Conservation (phyloP, 179 eudicot genomes). For the Camellia oleifera region DNA sequence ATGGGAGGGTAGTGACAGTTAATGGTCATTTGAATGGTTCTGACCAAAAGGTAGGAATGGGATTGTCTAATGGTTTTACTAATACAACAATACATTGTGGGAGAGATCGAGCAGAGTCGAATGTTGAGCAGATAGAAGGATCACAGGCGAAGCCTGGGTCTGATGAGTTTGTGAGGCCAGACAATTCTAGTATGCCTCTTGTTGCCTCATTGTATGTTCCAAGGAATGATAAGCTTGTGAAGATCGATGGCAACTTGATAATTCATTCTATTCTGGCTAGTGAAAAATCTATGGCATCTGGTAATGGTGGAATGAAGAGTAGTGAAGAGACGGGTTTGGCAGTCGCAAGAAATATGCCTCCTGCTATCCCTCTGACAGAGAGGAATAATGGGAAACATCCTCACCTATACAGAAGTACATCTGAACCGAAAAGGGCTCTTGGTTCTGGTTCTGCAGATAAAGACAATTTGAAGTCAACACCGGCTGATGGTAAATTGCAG, state of each 20-base stretch:
- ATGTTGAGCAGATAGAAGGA: constrained; percentile 16
- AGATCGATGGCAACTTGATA: constrained; percentile 95
- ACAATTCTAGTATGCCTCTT: constrained; percentile 66
- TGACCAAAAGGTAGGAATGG: constrained; percentile 23
- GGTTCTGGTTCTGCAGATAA: constrained; percentile 46
- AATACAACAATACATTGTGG: constrained; percentile 18
- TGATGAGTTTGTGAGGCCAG: constrained; percentile 26
- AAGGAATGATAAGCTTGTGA: constrained; percentile 88
- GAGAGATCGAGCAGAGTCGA: constrained; percentile 13
- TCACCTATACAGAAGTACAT: constrained; percentile 46
- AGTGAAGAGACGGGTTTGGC: constrained; percentile 62
- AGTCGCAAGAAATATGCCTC: constrained; percentile 46
- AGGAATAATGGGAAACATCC: constrained; percentile 51
- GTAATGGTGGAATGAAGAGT: constrained; percentile 23
- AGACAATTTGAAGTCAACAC: constrained; percentile 39
- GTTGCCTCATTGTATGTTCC: constrained; percentile 87
- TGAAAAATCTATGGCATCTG: constrained; percentile 65
- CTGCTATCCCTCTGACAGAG: constrained; percentile 50
- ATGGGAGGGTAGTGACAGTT: constrained; percentile 53
- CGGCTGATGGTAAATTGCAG: constrained; percentile 65
- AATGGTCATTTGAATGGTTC: constrained; percentile 38
- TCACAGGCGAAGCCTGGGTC: constrained; percentile 14
- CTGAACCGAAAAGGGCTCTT: constrained; percentile 62
- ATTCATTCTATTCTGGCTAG: constrained; percentile 93
- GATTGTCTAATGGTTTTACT: constrained; percentile 22